phyloP scores from a whole-genome alignment of 345 rosid species.

The Pelargonium nanum region DNA sequence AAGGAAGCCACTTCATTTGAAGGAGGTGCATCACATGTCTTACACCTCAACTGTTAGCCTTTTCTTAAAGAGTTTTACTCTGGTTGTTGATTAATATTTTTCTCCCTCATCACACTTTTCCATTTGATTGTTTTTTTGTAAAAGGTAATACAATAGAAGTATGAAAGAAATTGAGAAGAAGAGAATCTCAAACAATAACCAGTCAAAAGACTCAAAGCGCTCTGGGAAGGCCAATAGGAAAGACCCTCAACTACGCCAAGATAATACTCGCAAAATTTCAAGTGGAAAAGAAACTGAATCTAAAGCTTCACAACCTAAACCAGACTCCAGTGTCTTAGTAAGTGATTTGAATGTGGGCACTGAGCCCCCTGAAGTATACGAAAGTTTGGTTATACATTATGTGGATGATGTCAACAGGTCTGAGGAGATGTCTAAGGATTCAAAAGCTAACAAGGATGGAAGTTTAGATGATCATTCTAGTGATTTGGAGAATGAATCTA shows the following conservation, averaged over 20 bases:
- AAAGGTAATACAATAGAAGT: constrained; percentile 8
- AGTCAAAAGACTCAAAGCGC: constrained; percentile 51
- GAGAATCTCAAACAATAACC: constrained; percentile 38
- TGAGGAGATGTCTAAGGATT: constrained; percentile 24
- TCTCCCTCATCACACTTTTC: constrained; percentile 6
- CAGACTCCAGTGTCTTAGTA: constrained; percentile 27
- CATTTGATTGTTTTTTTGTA: constrained; percentile 11
- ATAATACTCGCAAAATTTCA: constrained; percentile 27
- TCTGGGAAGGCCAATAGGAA: constrained; percentile 38
- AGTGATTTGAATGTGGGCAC: constrained; percentile 52
- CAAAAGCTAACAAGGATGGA: constrained; percentile 24
- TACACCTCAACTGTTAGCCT: too few species aligned
- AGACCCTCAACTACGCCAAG: constrained; percentile 38
- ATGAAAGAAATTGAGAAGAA: constrained; percentile 51
- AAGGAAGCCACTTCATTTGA: not conserved
- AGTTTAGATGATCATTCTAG: constrained; percentile 25
- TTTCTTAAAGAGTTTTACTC: constrained; percentile 1
- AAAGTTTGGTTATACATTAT: constrained; percentile 47
- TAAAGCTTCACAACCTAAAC: constrained; percentile 30
- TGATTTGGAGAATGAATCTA: constrained; percentile 33
- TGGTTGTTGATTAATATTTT: not conserved
- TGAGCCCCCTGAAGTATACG: constrained; percentile 48
- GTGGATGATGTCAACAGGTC: constrained; percentile 49
- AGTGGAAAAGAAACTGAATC: constrained; percentile 35
- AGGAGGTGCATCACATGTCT: too few species aligned